phyloP scores from a whole-genome alignment of 306 rosid species.

The Quillaja saponaria region DNA sequence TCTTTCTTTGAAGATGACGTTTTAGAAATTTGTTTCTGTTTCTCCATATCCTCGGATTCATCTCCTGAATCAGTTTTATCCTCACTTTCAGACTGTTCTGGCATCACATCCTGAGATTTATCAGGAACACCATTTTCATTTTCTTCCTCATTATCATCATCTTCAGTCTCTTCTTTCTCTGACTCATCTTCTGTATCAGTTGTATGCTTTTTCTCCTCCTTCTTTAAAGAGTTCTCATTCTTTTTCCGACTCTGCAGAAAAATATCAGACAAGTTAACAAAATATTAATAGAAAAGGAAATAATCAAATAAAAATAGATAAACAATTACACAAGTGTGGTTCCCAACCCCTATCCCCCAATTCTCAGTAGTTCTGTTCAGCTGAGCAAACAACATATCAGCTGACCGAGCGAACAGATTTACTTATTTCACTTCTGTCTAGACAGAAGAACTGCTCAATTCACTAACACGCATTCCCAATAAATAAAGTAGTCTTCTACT shows the following conservation, averaged over 20 bases:
- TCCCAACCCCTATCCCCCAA: no score
- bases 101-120: conserved; percentile 73
- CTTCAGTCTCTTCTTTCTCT: conserved; percentile 51
- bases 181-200: conserved; percentile 75
- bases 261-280: conserved; percentile 15
- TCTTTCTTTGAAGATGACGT: conserved; percentile 61
- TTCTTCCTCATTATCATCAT: conserved; percentile 63
- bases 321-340: neutral
- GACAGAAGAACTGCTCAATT: conserved; percentile 6
- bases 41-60: conserved; percentile 64
- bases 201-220: conserved; percentile 51
- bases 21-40: conserved; percentile 43
- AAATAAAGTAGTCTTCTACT: neutral
- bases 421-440: neutral
- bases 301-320: conserved; percentile 1
- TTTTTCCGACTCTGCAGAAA: conserved; percentile 63
- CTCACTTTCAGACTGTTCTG: conserved; percentile 70
- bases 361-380: no score
- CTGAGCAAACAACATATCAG: no score
- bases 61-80: conserved; percentile 63
- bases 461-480: neutral
- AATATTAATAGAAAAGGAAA: conserved; percentile 9
- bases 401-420: neutral
- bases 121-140: conserved; percentile 64
- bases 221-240: conserved; percentile 51